Conservation (phyloP, 176 grass and related monocot species). For the Thalia dealbata region DNA sequence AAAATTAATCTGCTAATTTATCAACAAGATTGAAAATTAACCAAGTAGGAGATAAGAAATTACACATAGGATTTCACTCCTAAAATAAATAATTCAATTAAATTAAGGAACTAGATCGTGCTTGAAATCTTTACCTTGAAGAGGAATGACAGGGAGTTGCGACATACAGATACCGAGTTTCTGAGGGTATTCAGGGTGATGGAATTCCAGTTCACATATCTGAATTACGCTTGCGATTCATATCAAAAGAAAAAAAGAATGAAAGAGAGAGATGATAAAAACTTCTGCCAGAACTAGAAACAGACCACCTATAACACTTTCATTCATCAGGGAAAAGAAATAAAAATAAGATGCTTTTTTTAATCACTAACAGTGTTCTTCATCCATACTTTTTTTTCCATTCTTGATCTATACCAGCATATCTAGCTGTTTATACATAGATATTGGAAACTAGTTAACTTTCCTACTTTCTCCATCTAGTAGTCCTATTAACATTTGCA, state of each 20-base stretch:
- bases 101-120: too few relatives aligned
- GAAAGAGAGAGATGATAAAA: neutral
- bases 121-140: too few relatives aligned
- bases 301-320: neutral
- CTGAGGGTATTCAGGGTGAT: neutral
- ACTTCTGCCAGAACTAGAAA: neutral
- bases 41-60: too few relatives aligned
- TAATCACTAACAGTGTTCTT: neutral
- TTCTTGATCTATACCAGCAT: neutral
- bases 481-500: conserved; percentile 27
- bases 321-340: neutral
- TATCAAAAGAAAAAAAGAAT: too few relatives aligned
- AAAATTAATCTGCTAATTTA: too few relatives aligned
- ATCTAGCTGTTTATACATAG: neutral
- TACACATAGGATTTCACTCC: too few relatives aligned
- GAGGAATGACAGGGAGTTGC: neutral
- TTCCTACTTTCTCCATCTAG: conserved; percentile 28
- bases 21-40: too few relatives aligned
- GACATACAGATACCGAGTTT: neutral
- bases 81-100: too few relatives aligned
- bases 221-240: neutral
- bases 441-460: conserved; percentile 5
- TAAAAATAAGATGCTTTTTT: neutral
- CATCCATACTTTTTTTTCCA: neutral
- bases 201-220: neutral